These are phyloP conservation scores for Hygrophorus pudorinus DNA, from an alignment of 768 basidiomycete genomes.

Conservation along the genomic window DNA sequence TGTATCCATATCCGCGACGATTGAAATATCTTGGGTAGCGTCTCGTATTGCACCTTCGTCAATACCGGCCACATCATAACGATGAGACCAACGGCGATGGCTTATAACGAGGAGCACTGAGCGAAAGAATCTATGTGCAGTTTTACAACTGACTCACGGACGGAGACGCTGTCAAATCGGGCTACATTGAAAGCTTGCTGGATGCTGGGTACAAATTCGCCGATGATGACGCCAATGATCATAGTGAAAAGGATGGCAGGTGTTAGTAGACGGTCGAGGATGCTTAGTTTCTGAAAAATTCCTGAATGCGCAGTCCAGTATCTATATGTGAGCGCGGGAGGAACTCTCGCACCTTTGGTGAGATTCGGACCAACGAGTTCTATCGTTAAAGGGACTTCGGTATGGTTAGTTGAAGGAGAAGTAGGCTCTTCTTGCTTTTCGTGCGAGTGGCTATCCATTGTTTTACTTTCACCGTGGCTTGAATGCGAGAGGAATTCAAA, in stretches of 20 bases:
- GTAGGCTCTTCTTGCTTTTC: too few species aligned
- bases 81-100: conserved; percentile 72
- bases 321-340: too few species aligned
- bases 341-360: too few species aligned
- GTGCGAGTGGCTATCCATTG: too few species aligned
- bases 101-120: conserved; percentile 24
- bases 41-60: conserved; percentile 70
- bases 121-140: background rate
- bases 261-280: conserved; percentile 53
- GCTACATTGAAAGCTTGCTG: conserved; percentile 53
- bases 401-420: background rate
- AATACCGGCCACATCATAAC: conserved; percentile 86
- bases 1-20: conserved; percentile 55
- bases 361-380: too few species aligned
- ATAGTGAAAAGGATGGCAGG: conserved; percentile 61
- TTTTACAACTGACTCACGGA: conserved; percentile 44
- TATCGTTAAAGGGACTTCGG: too few species aligned
- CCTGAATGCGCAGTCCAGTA: conserved; percentile 12
- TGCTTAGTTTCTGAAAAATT: conserved; percentile 31
- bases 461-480: too few species aligned
- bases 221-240: conserved; percentile 69
- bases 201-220: conserved; percentile 52
- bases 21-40: conserved; percentile 45
- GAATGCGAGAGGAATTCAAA: too few species aligned
- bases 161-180: conserved; percentile 60